Base-by-base conservation (phyloP, 441 rosid genomes). In the Cnidoscolus chayamansa region DNA sequence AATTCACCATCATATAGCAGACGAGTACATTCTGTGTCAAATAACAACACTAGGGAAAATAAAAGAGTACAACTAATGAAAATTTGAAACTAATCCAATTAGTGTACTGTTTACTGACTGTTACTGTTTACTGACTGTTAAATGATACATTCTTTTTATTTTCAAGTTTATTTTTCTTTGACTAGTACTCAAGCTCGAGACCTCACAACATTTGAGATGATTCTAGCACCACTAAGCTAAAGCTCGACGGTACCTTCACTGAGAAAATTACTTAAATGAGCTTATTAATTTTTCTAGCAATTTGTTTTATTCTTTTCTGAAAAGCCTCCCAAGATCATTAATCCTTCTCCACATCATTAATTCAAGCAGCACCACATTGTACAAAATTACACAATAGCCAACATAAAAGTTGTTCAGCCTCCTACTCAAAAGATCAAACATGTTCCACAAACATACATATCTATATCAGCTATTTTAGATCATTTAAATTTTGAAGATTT, bases 1-100 rank as follows among this genome's bases (percentile, higher is more conserved):
- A 54, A 65, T 16, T 73, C 11, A 40, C 45, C 45, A 72, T 74
- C 75, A 63, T 62, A 49, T 47, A 35, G 45, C 45, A 17, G 17
- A 75, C 20, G 6, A 40, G 45, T 3, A 40, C 4, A 53, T 40
- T 0, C 45, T 40, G 45, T 40, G 45, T 40, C 45, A 40, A 49
- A 12, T 65, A 40, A 55, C 16, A 48, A 50, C 11, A 56, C 17
- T 40, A 51, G 19, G 12, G 37, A 9, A 56, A 17, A 49, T 57
- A 54, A 56, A 63, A 55, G 15, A 69, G 48, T 1, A 53, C 12
- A 1, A 17, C 10, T 32, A 11, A 15, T 57, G 72, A 60, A 43
- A 43, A 40, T 40, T 17, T 10, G 20, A 65, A 51, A 74, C 32
- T 20, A 40, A 61, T 25, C 54, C 13, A 30, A 49, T 60, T 11